Evolutionary conservation across 352 stramenopile species (phyloP).

Genomic region (Phytophthora palmivora): DNA sequence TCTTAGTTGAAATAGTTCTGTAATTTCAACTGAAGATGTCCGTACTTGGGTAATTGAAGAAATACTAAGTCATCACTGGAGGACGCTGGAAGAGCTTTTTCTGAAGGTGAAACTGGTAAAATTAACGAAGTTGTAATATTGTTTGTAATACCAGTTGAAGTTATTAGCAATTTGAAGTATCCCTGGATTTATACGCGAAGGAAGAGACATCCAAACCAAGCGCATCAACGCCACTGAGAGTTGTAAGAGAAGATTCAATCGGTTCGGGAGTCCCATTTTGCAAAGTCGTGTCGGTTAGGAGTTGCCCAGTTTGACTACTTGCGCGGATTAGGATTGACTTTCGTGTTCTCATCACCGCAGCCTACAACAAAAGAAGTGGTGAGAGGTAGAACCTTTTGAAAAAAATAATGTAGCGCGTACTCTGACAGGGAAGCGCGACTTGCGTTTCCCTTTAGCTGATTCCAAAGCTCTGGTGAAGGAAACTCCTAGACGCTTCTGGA

Average conservation of each 20-base stretch:
- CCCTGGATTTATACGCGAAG: conserved; percentile 55
- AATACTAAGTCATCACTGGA: too few species aligned
- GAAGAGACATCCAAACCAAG: conserved; percentile 66
- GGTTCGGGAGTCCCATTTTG: conserved; percentile 3
- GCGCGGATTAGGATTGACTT: conserved; percentile 20
- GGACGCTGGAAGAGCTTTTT: too few species aligned
- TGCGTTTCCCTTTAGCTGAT: conserved; percentile 35
- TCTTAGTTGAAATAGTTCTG: too few species aligned
- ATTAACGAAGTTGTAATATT: too few species aligned
- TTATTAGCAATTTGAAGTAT: too few species aligned
- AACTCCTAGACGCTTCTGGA: conserved; percentile 51
- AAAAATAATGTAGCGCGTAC: conserved; percentile 4
- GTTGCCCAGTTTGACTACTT: conserved; percentile 16
- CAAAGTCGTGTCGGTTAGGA: conserved; percentile 10
- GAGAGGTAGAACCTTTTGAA: not conserved
- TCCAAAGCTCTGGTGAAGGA: conserved; percentile 32
- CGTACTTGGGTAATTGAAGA: too few species aligned
- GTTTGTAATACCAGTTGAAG: too few species aligned
- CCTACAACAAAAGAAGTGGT: conserved; percentile 6
- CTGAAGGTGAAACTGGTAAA: too few species aligned
- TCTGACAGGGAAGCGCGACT: conserved; percentile 43
- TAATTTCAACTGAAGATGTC: too few species aligned
- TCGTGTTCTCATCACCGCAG: conserved; percentile 17
- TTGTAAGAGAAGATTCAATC: conserved; percentile 22
- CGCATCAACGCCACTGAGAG: conserved; percentile 50